A percentile compares a stretch with the other conserved stretches of the same genome.
phyloP scores from a whole-genome alignment of 371 early-diverging fungal genomes.

The Batkoa obscura region DNA sequence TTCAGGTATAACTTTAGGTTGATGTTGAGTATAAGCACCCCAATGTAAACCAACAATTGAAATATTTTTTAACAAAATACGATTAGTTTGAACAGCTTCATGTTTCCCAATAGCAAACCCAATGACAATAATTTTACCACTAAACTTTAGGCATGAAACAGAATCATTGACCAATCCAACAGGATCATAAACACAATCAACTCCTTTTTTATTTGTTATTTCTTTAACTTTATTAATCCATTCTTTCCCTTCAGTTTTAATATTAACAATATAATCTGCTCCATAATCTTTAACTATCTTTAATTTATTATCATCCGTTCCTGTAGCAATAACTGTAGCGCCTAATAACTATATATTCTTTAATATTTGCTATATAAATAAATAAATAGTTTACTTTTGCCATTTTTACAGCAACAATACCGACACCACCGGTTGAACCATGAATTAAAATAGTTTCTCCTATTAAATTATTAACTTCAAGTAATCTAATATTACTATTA shows the following conservation, averaged over 20 bases:
- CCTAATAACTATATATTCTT: conserved; percentile 29
- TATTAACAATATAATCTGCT: conserved; percentile 62
- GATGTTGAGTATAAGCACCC: conserved; percentile 52
- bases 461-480: neutral
- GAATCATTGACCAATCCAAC: conserved; percentile 53
- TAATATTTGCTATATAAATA: neutral
- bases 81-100: conserved; percentile 63
- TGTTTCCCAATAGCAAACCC: conserved; percentile 72
- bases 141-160: conserved; percentile 65
- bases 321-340: conserved; percentile 72
- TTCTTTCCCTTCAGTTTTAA: conserved; percentile 30
- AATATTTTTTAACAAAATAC: conserved; percentile 65
- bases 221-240: conserved; percentile 56
- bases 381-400: conserved; percentile 17
- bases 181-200: conserved; percentile 58
- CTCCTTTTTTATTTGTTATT: conserved; percentile 27
- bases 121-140: conserved; percentile 63
- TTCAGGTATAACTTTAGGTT: conserved; percentile 33
- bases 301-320: conserved; percentile 51
- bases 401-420: conserved; percentile 45
- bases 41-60: conserved; percentile 51
- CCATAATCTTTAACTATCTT: conserved; percentile 42
- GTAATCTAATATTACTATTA: neutral
- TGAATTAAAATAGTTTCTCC: conserved; percentile 49
- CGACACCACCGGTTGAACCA: conserved; percentile 62